Percentiles rank a stretch among this genome's conserved stretches.
Conservation (phyloP, 2,329 filamentous ascomycete genomes). For the Trichoderma sp. region DNA sequence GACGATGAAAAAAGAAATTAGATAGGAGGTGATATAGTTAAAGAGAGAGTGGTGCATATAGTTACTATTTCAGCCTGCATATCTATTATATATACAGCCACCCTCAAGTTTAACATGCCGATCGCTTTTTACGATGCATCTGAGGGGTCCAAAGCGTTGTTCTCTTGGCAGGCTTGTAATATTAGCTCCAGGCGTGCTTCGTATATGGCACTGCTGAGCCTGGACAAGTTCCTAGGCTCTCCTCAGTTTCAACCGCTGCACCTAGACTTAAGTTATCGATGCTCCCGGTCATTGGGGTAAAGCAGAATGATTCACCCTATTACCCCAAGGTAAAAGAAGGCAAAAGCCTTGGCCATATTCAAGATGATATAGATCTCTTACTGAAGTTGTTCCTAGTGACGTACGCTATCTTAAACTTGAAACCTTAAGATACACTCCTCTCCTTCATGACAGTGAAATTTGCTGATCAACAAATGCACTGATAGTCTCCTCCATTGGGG, state of each 20-base stretch:
- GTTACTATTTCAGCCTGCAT: background rate
- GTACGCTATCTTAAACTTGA: background rate
- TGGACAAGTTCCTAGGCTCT: no score
- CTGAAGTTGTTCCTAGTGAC: background rate
- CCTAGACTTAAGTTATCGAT: no score
- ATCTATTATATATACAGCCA: background rate
- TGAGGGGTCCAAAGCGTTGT: no score
- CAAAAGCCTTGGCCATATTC: background rate
- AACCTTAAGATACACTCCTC: background rate
- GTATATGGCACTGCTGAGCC: no score
- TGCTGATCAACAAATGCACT: slow-evolving; percentile 5
- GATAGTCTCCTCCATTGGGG: background rate
- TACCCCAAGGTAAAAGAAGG: no score
- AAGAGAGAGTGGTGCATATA: background rate
- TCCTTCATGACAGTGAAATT: background rate
- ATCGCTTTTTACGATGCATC: background rate
- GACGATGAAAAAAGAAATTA: background rate
- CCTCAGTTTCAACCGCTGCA: no score
- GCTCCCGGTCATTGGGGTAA: no score
- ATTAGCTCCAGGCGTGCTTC: no score
- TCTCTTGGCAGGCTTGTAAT: no score
- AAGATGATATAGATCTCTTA: background rate
- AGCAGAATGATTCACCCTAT: no score
- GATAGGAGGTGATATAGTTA: background rate
- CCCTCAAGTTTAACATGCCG: background rate